Base-by-base conservation (phyloP, 768 basidiomycete genomes). In the Pulveroboletus sp. region DNA sequence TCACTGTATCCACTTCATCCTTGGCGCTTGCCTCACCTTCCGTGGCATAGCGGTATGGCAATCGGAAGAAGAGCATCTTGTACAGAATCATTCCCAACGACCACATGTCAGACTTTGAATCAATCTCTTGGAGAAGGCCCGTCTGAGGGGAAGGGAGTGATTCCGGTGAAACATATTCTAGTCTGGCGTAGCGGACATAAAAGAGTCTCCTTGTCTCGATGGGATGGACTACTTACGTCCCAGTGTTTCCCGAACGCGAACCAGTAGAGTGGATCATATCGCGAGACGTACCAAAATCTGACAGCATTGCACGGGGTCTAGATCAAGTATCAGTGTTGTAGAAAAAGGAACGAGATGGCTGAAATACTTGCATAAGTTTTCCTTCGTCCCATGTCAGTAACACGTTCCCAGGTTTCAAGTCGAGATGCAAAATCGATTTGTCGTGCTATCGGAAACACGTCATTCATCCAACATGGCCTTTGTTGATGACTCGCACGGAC, bases 51-150 rank as follows among this genome's bases (percentile, higher is more conserved):
- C 75, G 77, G 61, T 93, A 97, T 0, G 95, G 94, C 17, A 95
- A 69, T 31, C 81, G 80, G 71, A 97, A 93, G 71, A 96, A 98
- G 1, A 95, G 71, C 53, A 98, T 76, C 60, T 93, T 94, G 73
- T 97, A 85, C 15, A 98, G 75, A 49, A 98, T 90, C 87, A 98
- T 93, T 55, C 94, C 94, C 14, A 98, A 76, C 6, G 90, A 91
- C 94, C 95, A 98, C 84, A 96, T 93, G 63, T 98, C 94, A 5
- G 89, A 80, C 61, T 93, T 93, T 0, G 91, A 90, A 59, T 90
- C 86, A 3, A 91, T 76, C 40, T 87, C 83, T 8, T 73, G 75
- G 8, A 89, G 79, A 18, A 76, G 67, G 0, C 89, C 89, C 0
- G 81, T 85, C 6, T 73, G 68, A 12, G 79, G 82, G 0, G 82